phyloP scores from a whole-genome alignment of 768 basidiomycete genomes.

The Kwoniella shandongensis region DNA sequence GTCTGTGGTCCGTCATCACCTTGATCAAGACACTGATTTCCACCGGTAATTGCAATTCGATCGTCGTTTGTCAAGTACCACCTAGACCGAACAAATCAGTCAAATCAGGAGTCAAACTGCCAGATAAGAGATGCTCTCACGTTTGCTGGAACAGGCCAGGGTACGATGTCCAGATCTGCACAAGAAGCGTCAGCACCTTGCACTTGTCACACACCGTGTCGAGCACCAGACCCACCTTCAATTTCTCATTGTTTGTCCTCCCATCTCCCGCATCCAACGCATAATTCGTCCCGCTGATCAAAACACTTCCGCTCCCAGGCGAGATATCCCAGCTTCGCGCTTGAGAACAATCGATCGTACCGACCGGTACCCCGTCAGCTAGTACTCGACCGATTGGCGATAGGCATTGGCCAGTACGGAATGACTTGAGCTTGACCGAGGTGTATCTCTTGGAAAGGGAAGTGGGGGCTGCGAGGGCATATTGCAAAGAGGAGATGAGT shows the following conservation, averaged over 20 bases:
- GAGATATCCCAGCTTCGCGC: conserved; percentile 22
- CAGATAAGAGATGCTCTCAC: conserved; percentile 1
- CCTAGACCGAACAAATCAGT: no score
- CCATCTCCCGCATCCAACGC: conserved; percentile 19
- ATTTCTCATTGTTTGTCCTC: conserved; percentile 2
- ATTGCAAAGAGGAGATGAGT: no score
- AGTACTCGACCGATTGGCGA: neutral
- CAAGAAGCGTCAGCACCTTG: no score
- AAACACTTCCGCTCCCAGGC: conserved; percentile 16
- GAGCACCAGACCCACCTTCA: conserved; percentile 1
- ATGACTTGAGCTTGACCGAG: conserved; percentile 8
- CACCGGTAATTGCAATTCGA: conserved; percentile 49
- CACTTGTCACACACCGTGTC: neutral
- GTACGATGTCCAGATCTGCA: conserved; percentile 21
- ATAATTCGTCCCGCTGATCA: conserved; percentile 10
- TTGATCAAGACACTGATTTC: conserved; percentile 47
- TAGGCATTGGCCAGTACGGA: conserved; percentile 4
- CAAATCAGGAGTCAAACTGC: no score
- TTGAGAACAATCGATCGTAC: conserved; percentile 5
- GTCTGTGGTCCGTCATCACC: conserved; percentile 34
- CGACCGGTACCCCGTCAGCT: conserved; percentile 7
- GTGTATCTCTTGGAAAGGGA: conserved; percentile 17
- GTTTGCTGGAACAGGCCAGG: conserved; percentile 23
- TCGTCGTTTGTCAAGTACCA: conserved; percentile 45
- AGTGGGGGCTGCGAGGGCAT: no score